Evolutionary conservation across 129 eudicot species (phyloP).

Genomic region (Logfia minima): DNA sequence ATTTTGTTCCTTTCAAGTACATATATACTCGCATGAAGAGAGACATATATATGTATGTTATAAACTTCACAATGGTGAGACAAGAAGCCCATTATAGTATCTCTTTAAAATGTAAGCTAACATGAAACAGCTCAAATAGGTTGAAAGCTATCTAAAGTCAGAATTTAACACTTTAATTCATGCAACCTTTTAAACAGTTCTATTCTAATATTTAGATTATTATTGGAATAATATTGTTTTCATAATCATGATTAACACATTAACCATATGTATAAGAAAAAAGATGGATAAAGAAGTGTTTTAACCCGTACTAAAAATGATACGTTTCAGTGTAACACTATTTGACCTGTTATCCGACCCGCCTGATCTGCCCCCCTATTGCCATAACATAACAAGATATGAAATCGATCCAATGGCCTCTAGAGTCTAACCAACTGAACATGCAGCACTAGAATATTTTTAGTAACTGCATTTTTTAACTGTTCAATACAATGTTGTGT

Average conservation of each 20-base stretch:
- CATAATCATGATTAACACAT: no score
- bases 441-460: not conserved
- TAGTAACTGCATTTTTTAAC: not conserved
- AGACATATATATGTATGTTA: not conserved
- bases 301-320: not conserved
- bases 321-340: not conserved
- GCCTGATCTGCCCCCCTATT: not conserved
- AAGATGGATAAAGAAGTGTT: not conserved
- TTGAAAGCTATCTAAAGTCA: not conserved
- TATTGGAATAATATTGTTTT: not conserved
- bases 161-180: not conserved
- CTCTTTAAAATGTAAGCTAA: not conserved
- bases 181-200: not conserved
- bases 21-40: not conserved
- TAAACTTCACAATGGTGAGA: not conserved
- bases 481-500: slow-evolving; percentile 5
- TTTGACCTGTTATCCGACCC: not conserved
- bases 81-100: not conserved
- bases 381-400: not conserved
- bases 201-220: not conserved
- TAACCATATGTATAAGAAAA: not conserved
- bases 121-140: not conserved
- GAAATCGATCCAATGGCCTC: not conserved
- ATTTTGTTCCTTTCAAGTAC: not conserved
- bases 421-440: not conserved